Percentiles rank a stretch among this genome's conserved stretches.
Conservation (phyloP, 495 filamentous ascomycete species). For the Daldinia concentrica region DNA sequence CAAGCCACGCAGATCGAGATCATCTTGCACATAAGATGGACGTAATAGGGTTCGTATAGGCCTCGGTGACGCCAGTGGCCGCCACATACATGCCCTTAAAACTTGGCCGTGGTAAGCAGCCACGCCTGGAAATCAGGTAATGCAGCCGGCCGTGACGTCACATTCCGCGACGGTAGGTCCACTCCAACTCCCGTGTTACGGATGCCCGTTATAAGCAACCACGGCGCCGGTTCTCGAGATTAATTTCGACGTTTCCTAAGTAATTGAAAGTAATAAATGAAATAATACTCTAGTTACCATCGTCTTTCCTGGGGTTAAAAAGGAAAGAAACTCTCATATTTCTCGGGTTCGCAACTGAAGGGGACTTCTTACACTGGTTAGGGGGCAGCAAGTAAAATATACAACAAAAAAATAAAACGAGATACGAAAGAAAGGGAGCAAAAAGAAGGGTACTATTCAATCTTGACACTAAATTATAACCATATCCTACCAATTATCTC, state of each 20-base stretch:
- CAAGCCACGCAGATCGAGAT: conserved; percentile 32
- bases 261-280: background rate
- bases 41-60: conserved; percentile 27
- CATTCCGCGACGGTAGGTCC: conserved; percentile 25
- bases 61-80: conserved; percentile 41
- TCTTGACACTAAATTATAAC: too few species aligned
- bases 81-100: conserved; percentile 28
- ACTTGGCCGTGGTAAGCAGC: conserved; percentile 20
- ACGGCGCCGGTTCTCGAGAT: conserved; percentile 17
- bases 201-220: conserved; percentile 29
- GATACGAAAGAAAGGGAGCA: too few species aligned
- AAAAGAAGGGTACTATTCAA: too few species aligned
- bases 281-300: background rate
- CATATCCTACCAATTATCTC: background rate
- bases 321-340: background rate
- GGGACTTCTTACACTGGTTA: background rate
- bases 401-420: too few species aligned
- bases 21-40: conserved; percentile 13
- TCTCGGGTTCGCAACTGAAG: background rate
- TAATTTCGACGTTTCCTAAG: background rate
- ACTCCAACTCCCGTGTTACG: conserved; percentile 25
- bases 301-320: background rate
- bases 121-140: conserved; percentile 41
- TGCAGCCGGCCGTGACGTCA: conserved; percentile 42
- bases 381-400: too few species aligned